Base-by-base conservation (phyloP, 352 stramenopile species). In the Phytophthora brassicae region DNA sequence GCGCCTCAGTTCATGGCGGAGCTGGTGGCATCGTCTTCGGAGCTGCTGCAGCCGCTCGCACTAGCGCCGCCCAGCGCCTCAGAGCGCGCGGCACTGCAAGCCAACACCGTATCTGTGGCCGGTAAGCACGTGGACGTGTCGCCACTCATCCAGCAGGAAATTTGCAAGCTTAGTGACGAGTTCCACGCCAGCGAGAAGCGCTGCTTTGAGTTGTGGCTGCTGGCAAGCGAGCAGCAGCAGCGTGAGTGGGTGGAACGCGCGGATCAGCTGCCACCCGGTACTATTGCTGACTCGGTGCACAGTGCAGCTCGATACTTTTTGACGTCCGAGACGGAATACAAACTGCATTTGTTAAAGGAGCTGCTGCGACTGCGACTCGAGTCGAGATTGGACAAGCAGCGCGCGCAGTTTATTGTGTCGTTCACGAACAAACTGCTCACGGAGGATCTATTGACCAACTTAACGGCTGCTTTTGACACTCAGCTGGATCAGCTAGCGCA, bases 91-190 rank as follows among this genome's bases (percentile, higher is more conserved):
- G 77, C 81, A 17, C 66, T 92, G 41, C 75, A 89, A 71, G 67
- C 71, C 20, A 86, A 86, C 67, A 80, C 79, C 22, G 79, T 86
- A 1, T 72, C 64, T 31, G 74, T 92, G 38, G 61, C 68, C 24
- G 77, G 80, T 24, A 90, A 89, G 56, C 81, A 70, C 60, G 70
- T 94, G 24, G 77, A 91, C 45, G 77, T 94, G 39, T 90, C 83
- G 20, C 69, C 81, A 3, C 56, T 84, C n/a, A 92, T 94, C 58
- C 84, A 92, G 56, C 77, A 91, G 48, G 83, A 92, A 56, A 91
- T 94, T 38, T 66, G 72, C 55, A 84, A 89, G 59, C 77, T 92
- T 48, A 92, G 81, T 33, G 86, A 94, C 62, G 84, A 92, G 64
- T 90, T 89, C 60, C 63, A 70, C 39, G 60, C 75, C 31, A 87